phyloP scores from a whole-genome alignment of 2,329 filamentous ascomycete species.

The Verticillium dahliae region DNA sequence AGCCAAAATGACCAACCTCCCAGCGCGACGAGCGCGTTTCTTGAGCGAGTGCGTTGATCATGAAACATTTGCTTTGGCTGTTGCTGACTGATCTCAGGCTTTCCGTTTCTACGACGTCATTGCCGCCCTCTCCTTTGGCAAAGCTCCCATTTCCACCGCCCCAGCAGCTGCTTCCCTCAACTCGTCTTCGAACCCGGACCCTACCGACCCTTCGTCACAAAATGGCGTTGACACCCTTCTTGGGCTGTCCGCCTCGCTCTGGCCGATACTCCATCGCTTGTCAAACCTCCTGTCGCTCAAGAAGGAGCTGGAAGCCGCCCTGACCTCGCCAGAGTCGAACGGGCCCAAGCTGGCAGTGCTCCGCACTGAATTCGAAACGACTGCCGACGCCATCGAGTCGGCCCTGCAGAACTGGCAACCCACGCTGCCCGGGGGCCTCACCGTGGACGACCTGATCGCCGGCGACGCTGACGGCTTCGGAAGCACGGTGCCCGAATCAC shows the following conservation, averaged over 20 bases:
- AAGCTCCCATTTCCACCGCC: slow-evolving; percentile 45
- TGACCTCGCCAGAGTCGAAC: slow-evolving; percentile 30
- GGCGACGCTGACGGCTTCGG: slow-evolving; percentile 16
- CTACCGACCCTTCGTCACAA: slow-evolving; percentile 37
- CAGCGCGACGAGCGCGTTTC: slow-evolving; percentile 48
- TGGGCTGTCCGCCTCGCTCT: slow-evolving; percentile 55
- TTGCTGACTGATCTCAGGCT: slow-evolving; percentile 31
- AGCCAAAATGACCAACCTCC: slow-evolving; percentile 34
- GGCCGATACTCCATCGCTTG: slow-evolving; percentile 57
- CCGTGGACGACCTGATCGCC: slow-evolving; percentile 13
- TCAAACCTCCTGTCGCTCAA: slow-evolving; percentile 49
- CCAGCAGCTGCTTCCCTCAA: slow-evolving; percentile 39
- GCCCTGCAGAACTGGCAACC: slow-evolving; percentile 52
- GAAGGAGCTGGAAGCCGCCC: slow-evolving; percentile 40
- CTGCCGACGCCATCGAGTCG: slow-evolving; percentile 47
- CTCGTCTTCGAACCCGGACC: slow-evolving; percentile 39
- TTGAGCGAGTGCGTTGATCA: slow-evolving; percentile 44
- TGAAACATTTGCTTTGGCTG: background rate
- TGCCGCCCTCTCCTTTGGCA: slow-evolving; percentile 54
- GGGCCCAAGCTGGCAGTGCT: slow-evolving; percentile 35
- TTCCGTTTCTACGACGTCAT: slow-evolving; percentile 63
- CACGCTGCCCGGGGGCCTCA: slow-evolving; percentile 31
- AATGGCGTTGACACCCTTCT: slow-evolving; percentile 52
- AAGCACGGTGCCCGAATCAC: background rate
- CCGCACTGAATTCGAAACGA: slow-evolving; percentile 42